A percentile compares a stretch with the other conserved stretches of the same genome.
These are phyloP conservation scores for Rhodotorula toruloides DNA, from an alignment of 768 basidiomycete genomes.

Conservation along the genomic window DNA sequence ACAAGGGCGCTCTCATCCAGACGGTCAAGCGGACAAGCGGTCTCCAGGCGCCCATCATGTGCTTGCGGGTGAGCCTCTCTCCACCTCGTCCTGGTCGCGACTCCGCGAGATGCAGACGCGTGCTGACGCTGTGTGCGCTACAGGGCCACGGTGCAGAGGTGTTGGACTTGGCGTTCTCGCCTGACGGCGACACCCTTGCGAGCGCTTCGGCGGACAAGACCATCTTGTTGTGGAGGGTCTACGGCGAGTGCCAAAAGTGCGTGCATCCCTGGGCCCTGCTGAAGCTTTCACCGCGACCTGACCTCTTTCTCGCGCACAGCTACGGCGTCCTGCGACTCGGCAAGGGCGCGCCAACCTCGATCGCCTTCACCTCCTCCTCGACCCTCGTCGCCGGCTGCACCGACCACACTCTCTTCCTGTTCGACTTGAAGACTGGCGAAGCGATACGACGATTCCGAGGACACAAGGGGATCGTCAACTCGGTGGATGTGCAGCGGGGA, in stretches of 20 bases:
- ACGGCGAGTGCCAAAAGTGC: conserved; percentile 39
- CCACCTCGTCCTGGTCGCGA: neutral
- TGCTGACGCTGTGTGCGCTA: neutral
- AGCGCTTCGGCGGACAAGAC: conserved; percentile 84
- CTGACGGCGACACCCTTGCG: conserved; percentile 87
- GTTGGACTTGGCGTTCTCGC: conserved; percentile 85
- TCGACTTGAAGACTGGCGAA: conserved; percentile 77
- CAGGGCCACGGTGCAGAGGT: conserved; percentile 65
- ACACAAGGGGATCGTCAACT: conserved; percentile 85
- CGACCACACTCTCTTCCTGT: conserved; percentile 74
- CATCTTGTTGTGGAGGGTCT: conserved; percentile 58
- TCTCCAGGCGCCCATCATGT: conserved; percentile 89
- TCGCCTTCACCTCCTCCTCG: conserved; percentile 56
- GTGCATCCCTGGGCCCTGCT: neutral
- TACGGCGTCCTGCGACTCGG: conserved; percentile 78
- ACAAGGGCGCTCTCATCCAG: conserved; percentile 46
- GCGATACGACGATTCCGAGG: conserved; percentile 75
- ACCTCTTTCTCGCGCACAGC: conserved; percentile 60
- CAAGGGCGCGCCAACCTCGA: conserved; percentile 82
- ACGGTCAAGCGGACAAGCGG: conserved; percentile 86
- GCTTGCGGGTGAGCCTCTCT: conserved; percentile 64
- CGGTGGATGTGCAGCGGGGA: conserved; percentile 59
- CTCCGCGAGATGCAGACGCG: neutral
- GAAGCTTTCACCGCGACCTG: no score
- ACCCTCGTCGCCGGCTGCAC: conserved; percentile 74